Conservation (phyloP, 176 grass and related monocot genomes). For the Thalia dealbata region DNA sequence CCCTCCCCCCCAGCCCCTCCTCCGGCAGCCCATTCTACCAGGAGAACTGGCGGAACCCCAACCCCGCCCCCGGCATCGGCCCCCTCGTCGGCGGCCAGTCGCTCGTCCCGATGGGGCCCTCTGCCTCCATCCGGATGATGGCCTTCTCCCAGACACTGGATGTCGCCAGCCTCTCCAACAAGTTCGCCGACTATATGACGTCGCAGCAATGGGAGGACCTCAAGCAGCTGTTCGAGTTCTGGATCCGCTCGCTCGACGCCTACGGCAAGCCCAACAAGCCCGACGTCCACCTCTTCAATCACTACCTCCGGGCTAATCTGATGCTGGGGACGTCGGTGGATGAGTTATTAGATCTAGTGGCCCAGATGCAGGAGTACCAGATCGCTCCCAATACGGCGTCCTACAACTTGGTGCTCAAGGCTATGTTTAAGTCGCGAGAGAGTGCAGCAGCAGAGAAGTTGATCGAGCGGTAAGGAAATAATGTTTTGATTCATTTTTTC, state of each 20-base stretch:
- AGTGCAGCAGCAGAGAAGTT: slow-evolving; percentile 21
- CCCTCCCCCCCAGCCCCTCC: slow-evolving; percentile 74
- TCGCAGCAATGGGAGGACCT: slow-evolving; percentile 64
- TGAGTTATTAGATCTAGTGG: slow-evolving; percentile 61
- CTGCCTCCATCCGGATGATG: slow-evolving; percentile 22
- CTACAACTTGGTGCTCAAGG: slow-evolving; percentile 75
- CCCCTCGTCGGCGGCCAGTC: slow-evolving; percentile 33
- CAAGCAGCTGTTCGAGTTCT: slow-evolving; percentile 63
- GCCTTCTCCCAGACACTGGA: slow-evolving; percentile 27
- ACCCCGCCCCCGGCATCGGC: slow-evolving; percentile 10
- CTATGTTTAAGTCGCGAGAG: slow-evolving; percentile 31
- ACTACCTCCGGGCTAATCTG: slow-evolving; percentile 68
- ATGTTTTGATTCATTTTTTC: not conserved
- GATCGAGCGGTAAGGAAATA: slow-evolving; percentile 18
- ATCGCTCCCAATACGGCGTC: slow-evolving; percentile 70
- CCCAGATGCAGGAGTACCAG: slow-evolving; percentile 74
- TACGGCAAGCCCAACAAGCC: slow-evolving; percentile 78
- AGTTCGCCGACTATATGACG: slow-evolving; percentile 54
- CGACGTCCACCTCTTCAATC: slow-evolving; percentile 83
- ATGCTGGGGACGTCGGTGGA: slow-evolving; percentile 41
- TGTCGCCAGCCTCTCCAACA: slow-evolving; percentile 45
- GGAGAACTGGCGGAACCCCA: slow-evolving; percentile 80
- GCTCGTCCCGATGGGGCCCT: slow-evolving; percentile 21
- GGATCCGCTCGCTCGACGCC: slow-evolving; percentile 67
- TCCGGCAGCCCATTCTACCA: slow-evolving; percentile 72